These are phyloP conservation scores for Huntiella abstrusa DNA, from an alignment of 2,329 filamentous ascomycete genomes.

Conservation along the genomic window DNA sequence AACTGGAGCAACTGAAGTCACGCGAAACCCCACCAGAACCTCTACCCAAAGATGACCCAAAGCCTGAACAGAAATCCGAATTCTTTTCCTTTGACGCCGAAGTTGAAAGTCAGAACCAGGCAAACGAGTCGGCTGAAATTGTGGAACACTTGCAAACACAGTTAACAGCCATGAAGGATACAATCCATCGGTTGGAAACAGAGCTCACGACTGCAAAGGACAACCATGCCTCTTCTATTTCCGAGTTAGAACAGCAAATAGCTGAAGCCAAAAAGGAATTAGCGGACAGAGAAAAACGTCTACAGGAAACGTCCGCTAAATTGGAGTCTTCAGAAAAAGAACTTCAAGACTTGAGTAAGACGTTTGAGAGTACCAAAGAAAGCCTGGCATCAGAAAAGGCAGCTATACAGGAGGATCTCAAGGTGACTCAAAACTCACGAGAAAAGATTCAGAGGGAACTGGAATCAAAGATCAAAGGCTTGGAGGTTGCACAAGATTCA, in stretches of 20 bases:
- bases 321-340: not conserved
- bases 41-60: constrained; percentile 15
- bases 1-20: constrained; percentile 20
- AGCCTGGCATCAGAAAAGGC: not conserved
- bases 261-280: not conserved
- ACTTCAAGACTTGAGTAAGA: not conserved
- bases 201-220: not conserved
- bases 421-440: constrained; percentile 10
- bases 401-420: not conserved
- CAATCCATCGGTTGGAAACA: not conserved
- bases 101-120: constrained; percentile 37
- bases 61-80: constrained; percentile 27
- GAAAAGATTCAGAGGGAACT: constrained; percentile 25
- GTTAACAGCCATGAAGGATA: not conserved
- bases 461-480: constrained; percentile 21
- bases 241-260: not conserved
- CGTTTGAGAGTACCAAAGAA: not conserved
- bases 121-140: not conserved
- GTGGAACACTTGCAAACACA: not conserved
- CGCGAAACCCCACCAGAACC: not conserved
- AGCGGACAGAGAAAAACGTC: not conserved
- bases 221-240: not conserved
- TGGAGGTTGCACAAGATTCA: constrained; percentile 13
- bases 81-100: constrained; percentile 90
- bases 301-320: not conserved